These are phyloP conservation scores for Tricholoma furcatifolium DNA, from an alignment of 768 basidiomycete species.

Conservation along the genomic window DNA sequence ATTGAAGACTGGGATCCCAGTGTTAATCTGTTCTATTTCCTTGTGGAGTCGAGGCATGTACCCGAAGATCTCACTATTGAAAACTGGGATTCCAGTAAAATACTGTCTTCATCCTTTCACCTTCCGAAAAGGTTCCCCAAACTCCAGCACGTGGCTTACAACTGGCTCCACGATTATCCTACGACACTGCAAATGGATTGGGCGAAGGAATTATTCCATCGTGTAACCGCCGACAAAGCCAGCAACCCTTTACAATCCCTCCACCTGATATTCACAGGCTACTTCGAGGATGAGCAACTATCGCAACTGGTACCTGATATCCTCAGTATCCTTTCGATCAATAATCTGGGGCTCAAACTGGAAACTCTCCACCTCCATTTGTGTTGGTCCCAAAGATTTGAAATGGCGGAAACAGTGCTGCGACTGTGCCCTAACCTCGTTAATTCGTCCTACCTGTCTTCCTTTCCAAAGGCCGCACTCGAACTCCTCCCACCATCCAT, in stretches of 20 bases:
- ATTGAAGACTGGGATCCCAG: background rate
- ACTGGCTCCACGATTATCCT: too few species aligned
- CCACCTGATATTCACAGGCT: background rate
- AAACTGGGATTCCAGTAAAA: background rate
- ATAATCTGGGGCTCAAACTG: background rate
- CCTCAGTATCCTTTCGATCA: background rate
- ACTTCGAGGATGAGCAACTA: too few species aligned
- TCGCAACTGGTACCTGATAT: background rate
- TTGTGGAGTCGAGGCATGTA: background rate
- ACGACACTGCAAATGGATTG: background rate
- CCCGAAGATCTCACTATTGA: background rate
- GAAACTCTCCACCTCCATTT: background rate
- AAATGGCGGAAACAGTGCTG: background rate
- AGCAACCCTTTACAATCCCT: background rate
- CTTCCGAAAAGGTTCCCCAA: background rate
- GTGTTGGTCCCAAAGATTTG: background rate
- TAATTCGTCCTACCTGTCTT: background rate
- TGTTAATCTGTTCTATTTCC: background rate
- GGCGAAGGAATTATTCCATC: background rate
- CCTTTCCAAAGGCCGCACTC: background rate
- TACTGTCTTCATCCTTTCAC: background rate
- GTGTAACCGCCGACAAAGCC: background rate
- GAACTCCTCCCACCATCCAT: background rate
- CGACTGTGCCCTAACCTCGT: background rate
- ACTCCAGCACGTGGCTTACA: background rate